phyloP scores from a whole-genome alignment of 1,284 basidiomycete genomes.

The Inonotus obliquus region DNA sequence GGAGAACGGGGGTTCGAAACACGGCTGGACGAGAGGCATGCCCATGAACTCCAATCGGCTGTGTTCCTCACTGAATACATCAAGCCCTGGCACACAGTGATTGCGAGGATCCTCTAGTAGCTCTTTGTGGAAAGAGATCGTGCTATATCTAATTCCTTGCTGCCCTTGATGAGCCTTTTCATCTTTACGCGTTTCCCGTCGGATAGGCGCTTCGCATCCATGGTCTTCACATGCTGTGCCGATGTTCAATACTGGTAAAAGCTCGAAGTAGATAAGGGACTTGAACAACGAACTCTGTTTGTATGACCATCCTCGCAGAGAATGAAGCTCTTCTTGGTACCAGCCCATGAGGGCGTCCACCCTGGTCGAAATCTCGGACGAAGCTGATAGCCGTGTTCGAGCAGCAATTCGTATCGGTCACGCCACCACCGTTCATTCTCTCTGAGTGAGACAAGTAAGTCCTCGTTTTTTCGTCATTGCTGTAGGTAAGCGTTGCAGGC shows the following conservation, averaged over 20 bases:
- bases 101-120: conserved; percentile 9
- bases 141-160: too few species aligned
- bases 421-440: conserved; percentile 23
- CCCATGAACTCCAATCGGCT: conserved; percentile 26
- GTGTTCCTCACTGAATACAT: conserved; percentile 7
- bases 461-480: too few species aligned
- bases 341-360: conserved; percentile 28
- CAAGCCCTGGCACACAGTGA: too few species aligned
- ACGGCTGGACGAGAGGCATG: conserved; percentile 28
- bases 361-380: conserved; percentile 24
- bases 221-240: neutral
- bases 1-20: conserved; percentile 28
- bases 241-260: too few species aligned
- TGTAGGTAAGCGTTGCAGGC: too few species aligned
- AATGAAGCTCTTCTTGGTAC: conserved; percentile 6
- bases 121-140: neutral
- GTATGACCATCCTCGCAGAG: conserved; percentile 25
- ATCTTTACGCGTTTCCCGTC: conserved; percentile 1
- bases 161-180: neutral
- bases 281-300: too few species aligned
- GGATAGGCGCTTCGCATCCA: neutral
- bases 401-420: conserved; percentile 21
- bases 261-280: too few species aligned
- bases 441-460: neutral
- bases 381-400: conserved; percentile 25